Evolutionary conservation across 78 protist genomes (phyloP), one percentile per base, ranked within the genome.

Genomic region (Monosiga brevicollis): DNA sequence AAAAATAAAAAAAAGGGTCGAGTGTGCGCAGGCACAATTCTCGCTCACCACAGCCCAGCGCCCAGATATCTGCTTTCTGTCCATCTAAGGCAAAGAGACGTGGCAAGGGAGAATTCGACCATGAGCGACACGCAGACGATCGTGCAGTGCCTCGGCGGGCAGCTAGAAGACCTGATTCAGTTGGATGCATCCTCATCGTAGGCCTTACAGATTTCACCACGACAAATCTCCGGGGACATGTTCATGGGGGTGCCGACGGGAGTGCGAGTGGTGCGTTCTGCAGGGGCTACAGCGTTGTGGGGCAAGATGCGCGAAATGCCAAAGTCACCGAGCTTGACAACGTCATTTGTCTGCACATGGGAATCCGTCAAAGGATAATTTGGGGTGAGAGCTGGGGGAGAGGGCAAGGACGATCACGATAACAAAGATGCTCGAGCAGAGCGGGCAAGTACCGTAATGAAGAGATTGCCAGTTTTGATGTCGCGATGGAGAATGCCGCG

Each of bases 241-340:
- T 49, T 20, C 62, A 49, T 49, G 62, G 62, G 62, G 29, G 62
- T 49, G 62, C 62, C 62, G 62, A 49, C 62, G 29, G 62, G 62
- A 15, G 62, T 49, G 29, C 15, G 6, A 15, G 62, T 49, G 6
- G 62, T 49, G 62, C 62, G 62, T 15, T 49, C 62, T 20, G 62
- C 62, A 49, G 62, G 62, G 29, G 15, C 15, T 6, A 49, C 15
- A 15, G 62, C 62, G 62, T 49, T 49, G 62, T 15, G 62, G 15
- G 6, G 29, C 62, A 49, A 20, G 62, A 49, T 49, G 15, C 62
- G 62, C 29, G 62, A 6, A 49, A 83, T 41, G 35, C 84, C 84
- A 70, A 82, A 87, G 49, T 87, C 90, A 35, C 90, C 90, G 75
- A 87, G 83, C 73, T 82, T 87, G n/a, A 87, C 85, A 24, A 32